Evolutionary conservation across 352 stramenopile species (phyloP), one percentile per base, ranked within the genome.

Genomic region (Globisporangium cylindrosporum): DNA sequence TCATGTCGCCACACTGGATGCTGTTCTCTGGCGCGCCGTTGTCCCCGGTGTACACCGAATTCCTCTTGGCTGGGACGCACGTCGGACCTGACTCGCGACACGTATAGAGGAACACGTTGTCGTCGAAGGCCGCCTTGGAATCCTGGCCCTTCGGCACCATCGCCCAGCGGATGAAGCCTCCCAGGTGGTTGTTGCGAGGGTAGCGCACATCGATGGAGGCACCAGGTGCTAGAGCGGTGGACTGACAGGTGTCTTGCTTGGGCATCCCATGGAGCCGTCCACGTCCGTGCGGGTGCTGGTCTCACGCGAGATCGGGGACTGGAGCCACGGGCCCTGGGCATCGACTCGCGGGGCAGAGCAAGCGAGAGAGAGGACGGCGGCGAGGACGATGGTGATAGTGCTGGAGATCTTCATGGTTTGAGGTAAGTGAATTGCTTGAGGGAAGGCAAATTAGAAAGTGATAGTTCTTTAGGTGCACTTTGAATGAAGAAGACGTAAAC

Each of bases 1-100:
- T 79, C 27, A 79, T 85, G 57, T 76, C 76, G 18, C 73, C 70
- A n/a, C 80, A 88, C 15, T 64, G 67, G 46, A 88, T 80, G 22
- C 59, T 74, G 6, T 49, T 49, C 15, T 49, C 43, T 1, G 41
- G 43, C 15, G 14, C 43, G 1, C 68, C 62, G 51, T 66, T 73
- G 69, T 87, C 80, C 2, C 69, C 61, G 0, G 73, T 3, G 49
- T 62, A 76, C 18, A 41, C 10, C 5, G 18, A 22, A 61, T 78
- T 75, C 25, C 3, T 29, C 27, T 29, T 29, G 1, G 55, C 32
- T 3, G 72, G 68, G 5, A 74, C 0, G 38, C 72, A 78, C 2
- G 55, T 70, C 1, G 72, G 0, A 0, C 72, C 72, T 7, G 72
- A 78, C 46, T 78, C 72, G 36, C 72, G 72, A 29, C 72, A 78